phyloP scores from a whole-genome alignment of 192 early-diverging fungal genomes.

The Backusella sp. region DNA sequence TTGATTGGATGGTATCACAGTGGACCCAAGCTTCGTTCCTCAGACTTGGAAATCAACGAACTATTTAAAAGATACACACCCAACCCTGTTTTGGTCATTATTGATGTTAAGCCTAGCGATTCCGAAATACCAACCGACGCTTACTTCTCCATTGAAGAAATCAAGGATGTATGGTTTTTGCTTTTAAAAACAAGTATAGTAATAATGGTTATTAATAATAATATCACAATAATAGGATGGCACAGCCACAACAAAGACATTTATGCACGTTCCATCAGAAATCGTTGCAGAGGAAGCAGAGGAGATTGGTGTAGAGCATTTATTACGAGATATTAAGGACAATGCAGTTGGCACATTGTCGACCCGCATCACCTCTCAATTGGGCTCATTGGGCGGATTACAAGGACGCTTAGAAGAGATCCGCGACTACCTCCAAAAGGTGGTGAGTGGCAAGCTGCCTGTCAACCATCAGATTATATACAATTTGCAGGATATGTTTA shows the following conservation, averaged over 20 bases:
- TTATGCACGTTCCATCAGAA: slow-evolving; percentile 91
- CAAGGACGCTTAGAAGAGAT: slow-evolving; percentile 86
- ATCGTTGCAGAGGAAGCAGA: slow-evolving; percentile 99
- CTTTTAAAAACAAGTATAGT: background rate
- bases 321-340: slow-evolving; percentile 98
- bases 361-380: slow-evolving; percentile 89
- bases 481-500: slow-evolving; percentile 99
- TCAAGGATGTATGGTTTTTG: slow-evolving; percentile 79
- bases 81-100: slow-evolving; percentile 96
- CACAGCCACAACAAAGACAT: slow-evolving; percentile 94
- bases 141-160: slow-evolving; percentile 97
- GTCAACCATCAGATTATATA: slow-evolving; percentile 97
- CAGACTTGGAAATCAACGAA: slow-evolving; percentile 97
- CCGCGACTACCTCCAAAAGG: slow-evolving; percentile 83
- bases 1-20: slow-evolving; percentile 99
- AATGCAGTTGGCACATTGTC: slow-evolving; percentile 93
- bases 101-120: slow-evolving; percentile 94
- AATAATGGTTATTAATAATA: background rate
- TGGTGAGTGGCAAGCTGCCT: slow-evolving; percentile 81
- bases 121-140: slow-evolving; percentile 95
- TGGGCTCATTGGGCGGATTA: slow-evolving; percentile 89
- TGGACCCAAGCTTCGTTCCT: slow-evolving; percentile 95
- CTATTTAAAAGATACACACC: slow-evolving; percentile 94
- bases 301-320: slow-evolving; percentile 99
- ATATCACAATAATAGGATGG: slow-evolving; percentile 71